Evolutionary conservation across 2,329 filamentous ascomycete species (phyloP), one percentile per base, ranked within the genome.

Genomic region (Colletotrichum aenigma): DNA sequence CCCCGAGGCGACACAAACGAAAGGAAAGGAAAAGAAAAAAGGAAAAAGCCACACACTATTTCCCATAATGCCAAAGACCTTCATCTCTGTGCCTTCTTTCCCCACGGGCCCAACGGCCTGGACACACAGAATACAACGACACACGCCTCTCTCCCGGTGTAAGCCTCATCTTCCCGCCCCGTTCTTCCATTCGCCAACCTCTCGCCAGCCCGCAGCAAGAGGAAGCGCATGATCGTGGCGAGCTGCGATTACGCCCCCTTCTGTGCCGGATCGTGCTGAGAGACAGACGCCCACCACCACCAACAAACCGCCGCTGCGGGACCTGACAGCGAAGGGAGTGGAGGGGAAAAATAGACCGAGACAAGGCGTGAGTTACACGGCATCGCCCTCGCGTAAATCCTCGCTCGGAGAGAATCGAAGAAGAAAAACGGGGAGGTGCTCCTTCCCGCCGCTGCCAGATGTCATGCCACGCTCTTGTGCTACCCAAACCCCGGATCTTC

Each of bases 401-500:
- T 68, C 66, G 55, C 52, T 43, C 66, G 36, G 24, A n/a, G 62
- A 52, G 30, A 66, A 38, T 34, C 28, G 28, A 65, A 65, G 65
- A 58, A 58, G 48, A 30, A 34, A 36, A 34, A 28, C 26, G 65
- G 38, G 43, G 15, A 58, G 26, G 30, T 15, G 21, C n/a, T 36
- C 30, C 48, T 34, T 32, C 48, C 66, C 48, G 52, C 24, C n/a
- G 64, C 52, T 60, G 66, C 52, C 55, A 60, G 16, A 38, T 68
- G 66, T 60, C 66, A 62, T 48, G 67, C 67, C 67, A 62, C 28
- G 56, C 67, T 62, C 28, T 52, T 52, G 67, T 70, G 36, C 34
- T 15, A 70, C 67, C 67, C 67, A 70, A 70, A 70, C 67, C 67
- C 67, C 56, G 67, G 67, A 62, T 70, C 66, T 69, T 69, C 65